phyloP scores from a whole-genome alignment of 2,329 filamentous ascomycete species.

The Fusarium sp. region DNA sequence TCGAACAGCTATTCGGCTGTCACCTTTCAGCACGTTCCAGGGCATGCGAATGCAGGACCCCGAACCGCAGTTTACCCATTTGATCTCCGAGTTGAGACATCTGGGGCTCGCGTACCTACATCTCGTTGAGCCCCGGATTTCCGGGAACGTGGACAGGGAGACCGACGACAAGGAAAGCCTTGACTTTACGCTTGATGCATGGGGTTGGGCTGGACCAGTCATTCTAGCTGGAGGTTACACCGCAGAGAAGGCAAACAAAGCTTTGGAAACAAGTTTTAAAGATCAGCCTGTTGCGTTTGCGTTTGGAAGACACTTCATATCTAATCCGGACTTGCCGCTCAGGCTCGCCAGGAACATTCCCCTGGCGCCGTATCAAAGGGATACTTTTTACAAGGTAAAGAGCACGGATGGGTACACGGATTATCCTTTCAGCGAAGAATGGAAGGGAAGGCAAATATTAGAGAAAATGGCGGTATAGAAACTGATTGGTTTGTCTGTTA shows the following conservation, averaged over 20 bases:
- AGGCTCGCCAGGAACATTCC: conserved; percentile 34
- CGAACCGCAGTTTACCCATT: conserved; percentile 69
- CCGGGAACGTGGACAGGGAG: conserved; percentile 53
- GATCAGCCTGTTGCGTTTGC: conserved; percentile 47
- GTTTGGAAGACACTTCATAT: conserved; percentile 48
- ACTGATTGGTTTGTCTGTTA: fast-evolving
- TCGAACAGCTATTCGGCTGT: conserved; percentile 66
- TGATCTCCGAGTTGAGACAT: conserved; percentile 63
- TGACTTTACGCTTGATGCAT: conserved; percentile 50
- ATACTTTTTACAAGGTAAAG: conserved; percentile 45
- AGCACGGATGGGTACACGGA: conserved; percentile 42
- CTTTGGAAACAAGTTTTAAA: conserved; percentile 44
- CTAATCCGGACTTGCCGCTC: conserved; percentile 41
- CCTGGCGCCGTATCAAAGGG: conserved; percentile 44
- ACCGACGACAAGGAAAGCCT: conserved; percentile 50
- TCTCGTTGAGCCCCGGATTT: conserved; percentile 67
- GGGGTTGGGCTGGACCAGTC: conserved; percentile 44
- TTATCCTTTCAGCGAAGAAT: conserved; percentile 36
- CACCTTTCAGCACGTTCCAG: conserved; percentile 70
- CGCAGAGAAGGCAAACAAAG: conserved; percentile 41
- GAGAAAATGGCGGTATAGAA: fast-evolving
- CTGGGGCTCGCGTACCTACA: conserved; percentile 71
- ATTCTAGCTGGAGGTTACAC: conserved; percentile 52
- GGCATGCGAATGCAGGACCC: conserved; percentile 71
- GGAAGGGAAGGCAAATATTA: not conserved